Base-by-base conservation (phyloP, 1,284 basidiomycete species). In the Termitomyces sp. region DNA sequence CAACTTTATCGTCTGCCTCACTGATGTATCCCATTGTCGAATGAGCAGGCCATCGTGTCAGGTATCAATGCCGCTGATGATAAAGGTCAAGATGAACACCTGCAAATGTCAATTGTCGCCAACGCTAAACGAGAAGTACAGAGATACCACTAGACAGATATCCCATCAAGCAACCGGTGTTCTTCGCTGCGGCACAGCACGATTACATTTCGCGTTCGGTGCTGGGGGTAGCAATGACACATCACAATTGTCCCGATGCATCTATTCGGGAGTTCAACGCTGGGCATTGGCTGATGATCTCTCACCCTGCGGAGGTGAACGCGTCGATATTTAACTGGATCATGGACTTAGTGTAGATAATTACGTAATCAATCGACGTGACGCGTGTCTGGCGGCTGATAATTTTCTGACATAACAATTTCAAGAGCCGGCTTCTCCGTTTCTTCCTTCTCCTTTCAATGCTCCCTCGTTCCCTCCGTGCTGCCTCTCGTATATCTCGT, bases 401-500 rank as follows among this genome's bases (percentile, higher is more conserved):
- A 42, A 56, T 42, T 54, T 54, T 56, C 36, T 48, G 44, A 53
- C 44, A 44, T 34, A 51, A 46, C 31, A 34, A 54, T 36, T 48
- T 19, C 41, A 31, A 33, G 19, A 49, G 42, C 21, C 36, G 42
- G 38, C 36, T 53, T 39, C 15, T 38, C 24, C 30, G 39, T 54
- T 50, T 36, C 44, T 45, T 30, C 34, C 19, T 49, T 47, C 42
- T 40, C 47, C 38, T 42, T 31, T 39, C 59, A 53, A 75, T 75
- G 73, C 66, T 76, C 58, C 70, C 70, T 52, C 70, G 73, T 58
- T 70, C 72, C 50, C 52, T 73, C 34, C 70, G 69, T 60, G 66
- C 66, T 52, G 67, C 66, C 36, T 61, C 65, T 45, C 65, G 67
- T 57, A 55, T 70, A 39, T 64, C 62, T 19, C 65, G 62, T 46